phyloP scores from a whole-genome alignment of 805 yeast genomes.

The Hanseniaspora taiwanica region DNA sequence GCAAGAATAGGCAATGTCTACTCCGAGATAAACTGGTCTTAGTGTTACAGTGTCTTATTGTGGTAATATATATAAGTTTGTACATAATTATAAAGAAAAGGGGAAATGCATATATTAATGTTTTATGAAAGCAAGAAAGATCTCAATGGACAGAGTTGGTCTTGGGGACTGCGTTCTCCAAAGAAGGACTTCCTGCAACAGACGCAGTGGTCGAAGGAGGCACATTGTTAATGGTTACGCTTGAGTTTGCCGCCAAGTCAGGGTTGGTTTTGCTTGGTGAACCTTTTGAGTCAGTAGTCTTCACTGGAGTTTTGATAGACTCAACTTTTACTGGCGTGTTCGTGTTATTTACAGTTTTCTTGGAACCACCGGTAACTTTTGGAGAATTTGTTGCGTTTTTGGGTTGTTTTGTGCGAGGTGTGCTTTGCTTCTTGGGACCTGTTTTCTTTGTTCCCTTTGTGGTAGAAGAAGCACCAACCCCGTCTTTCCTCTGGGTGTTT shows the following conservation, averaged over 20 bases:
- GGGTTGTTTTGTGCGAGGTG: conserved; percentile 1
- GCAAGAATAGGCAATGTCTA: too few relatives aligned
- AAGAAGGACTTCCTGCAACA: background rate
- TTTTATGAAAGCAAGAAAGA: background rate
- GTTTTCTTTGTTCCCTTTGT: background rate
- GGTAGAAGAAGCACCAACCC: too few relatives aligned
- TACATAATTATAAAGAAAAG: too few relatives aligned
- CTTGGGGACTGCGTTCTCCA: background rate
- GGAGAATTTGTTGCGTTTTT: background rate
- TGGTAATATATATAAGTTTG: too few relatives aligned
- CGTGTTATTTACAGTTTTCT: background rate
- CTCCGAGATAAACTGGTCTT: too few relatives aligned
- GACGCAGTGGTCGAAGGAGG: background rate
- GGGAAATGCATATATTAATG: too few relatives aligned
- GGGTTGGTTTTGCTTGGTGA: too few relatives aligned
- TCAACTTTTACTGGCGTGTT: background rate
- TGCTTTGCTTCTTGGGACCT: conserved; percentile 1
- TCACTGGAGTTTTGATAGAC: background rate
- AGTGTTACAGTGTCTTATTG: too few relatives aligned
- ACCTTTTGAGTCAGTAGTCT: too few relatives aligned
- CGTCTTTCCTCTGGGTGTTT: too few relatives aligned
- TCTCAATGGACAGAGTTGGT: background rate
- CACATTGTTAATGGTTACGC: too few relatives aligned
- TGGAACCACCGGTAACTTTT: background rate
- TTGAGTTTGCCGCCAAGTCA: too few relatives aligned